These are phyloP conservation scores for Solanum pimpinellifolium DNA, from an alignment of 257 asterid species.

Conservation along the genomic window DNA sequence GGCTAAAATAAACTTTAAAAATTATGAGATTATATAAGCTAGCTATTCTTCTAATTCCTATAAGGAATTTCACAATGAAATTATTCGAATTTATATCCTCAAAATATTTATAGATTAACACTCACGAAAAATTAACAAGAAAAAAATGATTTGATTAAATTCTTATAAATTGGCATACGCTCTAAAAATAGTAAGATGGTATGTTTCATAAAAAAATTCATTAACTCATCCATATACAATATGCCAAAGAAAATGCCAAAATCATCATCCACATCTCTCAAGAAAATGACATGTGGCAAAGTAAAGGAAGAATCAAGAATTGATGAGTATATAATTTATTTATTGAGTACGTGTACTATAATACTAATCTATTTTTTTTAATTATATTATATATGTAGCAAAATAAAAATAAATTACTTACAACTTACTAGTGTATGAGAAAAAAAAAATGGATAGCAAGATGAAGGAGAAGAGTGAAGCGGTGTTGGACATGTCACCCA, in stretches of 20 bases:
- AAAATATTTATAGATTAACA: no score
- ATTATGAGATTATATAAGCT: rapidly evolving
- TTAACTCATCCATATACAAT: background rate
- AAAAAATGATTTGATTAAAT: no score
- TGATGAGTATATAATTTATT: background rate
- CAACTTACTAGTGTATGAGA: background rate
- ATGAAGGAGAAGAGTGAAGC: constrained; percentile 48
- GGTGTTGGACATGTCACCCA: background rate
- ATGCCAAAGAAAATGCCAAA: background rate
- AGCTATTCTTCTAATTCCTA: background rate
- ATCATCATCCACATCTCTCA: background rate
- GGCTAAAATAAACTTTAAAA: no score
- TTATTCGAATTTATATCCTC: no score
- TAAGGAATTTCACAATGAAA: rapidly evolving
- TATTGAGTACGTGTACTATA: background rate
- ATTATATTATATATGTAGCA: background rate
- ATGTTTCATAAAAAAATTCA: background rate
- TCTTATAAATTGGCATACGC: background rate
- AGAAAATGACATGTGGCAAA: background rate
- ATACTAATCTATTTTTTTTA: background rate
- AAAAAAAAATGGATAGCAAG: constrained; percentile 35
- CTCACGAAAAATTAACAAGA: no score
- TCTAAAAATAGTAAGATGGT: background rate
- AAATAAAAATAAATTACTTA: background rate
- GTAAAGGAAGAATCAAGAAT: background rate